Base-by-base conservation (phyloP, 768 basidiomycete genomes). In the Tephrocybe rancida region DNA sequence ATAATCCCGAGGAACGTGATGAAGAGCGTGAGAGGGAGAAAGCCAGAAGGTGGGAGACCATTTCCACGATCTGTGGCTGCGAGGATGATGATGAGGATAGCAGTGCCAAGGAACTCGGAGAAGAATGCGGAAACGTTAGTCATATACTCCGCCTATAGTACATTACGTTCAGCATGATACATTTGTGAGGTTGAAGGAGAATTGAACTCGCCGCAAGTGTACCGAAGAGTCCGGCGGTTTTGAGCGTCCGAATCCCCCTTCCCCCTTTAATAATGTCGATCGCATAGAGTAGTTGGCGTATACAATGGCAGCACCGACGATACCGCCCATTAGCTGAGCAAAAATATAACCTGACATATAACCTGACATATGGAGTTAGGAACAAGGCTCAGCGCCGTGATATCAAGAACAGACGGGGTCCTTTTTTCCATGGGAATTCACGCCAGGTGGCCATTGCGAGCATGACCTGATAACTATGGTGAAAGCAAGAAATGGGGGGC, bases 391-490 rank as follows among this genome's bases (percentile, higher is more conserved):
- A n/a, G n/a, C n/a, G n/a, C n/a, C n/a, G n/a, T n/a, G n/a, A n/a
- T n/a, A n/a, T n/a, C n/a, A n/a, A n/a, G n/a, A n/a, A 30, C 29
- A 6, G 29, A 30, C 29, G 7, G 0, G 91, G 91, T 0, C 90
- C 91, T 65, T 92, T 92, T 59, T 77, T 79, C 86, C 88, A 88
- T 0, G 91, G 88, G 68, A 93, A 92, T 42, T 77, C 78, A 58
- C 90, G 83, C 67, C 84, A 84, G 2, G 81, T 73, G 4, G 87
- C 88, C 42, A 91, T 62, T 11, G 83, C 77, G 46, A 93, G 68
- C 16, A 90, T 93, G 24, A 92, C 77, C 85, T 87, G 38, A 5
- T 48, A 22, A 44, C 22, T 30, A 14, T 55, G 5, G 39, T 9
- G 11, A 48, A 52, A 8, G 50, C 29, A 32, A n/a, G 38, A 29